A percentile compares a stretch with the other conserved stretches of the same genome.
Conservation (phyloP, 1,139 yeast genomes). For the Protomyces lactucae-debilis region DNA sequence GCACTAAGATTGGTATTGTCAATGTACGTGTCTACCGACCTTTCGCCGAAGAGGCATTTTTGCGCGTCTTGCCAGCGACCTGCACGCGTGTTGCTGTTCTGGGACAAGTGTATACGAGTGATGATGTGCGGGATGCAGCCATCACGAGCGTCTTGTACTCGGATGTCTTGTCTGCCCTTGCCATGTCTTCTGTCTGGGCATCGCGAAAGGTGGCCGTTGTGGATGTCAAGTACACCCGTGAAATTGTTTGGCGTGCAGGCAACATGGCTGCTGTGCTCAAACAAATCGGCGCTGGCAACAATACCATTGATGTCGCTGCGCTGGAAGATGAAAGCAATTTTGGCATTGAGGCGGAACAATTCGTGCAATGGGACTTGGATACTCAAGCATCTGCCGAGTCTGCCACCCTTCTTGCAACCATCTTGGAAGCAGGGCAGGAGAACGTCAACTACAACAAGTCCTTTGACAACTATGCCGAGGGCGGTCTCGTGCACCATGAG, state of each 20-base stretch:
- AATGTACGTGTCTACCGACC: conserved; percentile 76
- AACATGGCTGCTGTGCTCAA: conserved; percentile 27
- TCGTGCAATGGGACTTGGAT: conserved; percentile 66
- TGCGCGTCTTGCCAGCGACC: conserved; percentile 54
- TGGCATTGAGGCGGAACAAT: conserved; percentile 39
- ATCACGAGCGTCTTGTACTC: conserved; percentile 48
- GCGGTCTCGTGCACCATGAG: conserved; percentile 80
- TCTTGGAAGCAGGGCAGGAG: conserved; percentile 59
- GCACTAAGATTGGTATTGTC: conserved; percentile 55
- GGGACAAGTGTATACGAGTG: conserved; percentile 47
- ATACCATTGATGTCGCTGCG: conserved; percentile 28
- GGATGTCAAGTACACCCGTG: conserved; percentile 37
- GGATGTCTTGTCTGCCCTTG: conserved; percentile 63
- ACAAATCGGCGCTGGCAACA: background rate
- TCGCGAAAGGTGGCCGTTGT: conserved; percentile 28
- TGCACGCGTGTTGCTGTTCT: conserved; percentile 61
- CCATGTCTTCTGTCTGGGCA: conserved; percentile 30
- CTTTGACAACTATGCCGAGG: conserved; percentile 64
- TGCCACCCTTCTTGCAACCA: conserved; percentile 63
- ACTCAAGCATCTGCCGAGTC: conserved; percentile 52
- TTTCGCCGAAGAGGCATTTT: conserved; percentile 60
- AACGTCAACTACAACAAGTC: conserved; percentile 55
- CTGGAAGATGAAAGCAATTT: conserved; percentile 31
- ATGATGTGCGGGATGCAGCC: conserved; percentile 39
- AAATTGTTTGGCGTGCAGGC: conserved; percentile 20